phyloP scores from a whole-genome alignment of 768 basidiomycete genomes.

The Chalciporus chontae region DNA sequence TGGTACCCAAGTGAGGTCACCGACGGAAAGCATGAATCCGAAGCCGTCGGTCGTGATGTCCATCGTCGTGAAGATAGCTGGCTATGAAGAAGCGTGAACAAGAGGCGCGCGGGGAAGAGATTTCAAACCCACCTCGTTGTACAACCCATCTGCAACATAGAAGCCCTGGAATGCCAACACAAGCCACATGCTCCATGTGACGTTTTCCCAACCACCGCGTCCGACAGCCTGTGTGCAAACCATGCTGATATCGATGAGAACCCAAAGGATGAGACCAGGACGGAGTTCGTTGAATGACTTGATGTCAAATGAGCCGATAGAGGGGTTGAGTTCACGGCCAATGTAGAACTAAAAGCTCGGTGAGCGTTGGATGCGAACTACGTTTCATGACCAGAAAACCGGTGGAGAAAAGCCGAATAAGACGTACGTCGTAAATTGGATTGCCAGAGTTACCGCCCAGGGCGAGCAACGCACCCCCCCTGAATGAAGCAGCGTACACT shows the following conservation, averaged over 20 bases:
- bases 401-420: no score
- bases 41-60: constrained; percentile 98
- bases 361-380: no score
- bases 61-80: constrained; percentile 91
- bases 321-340: constrained; percentile 92
- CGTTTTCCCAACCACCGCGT: constrained; percentile 54
- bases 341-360: constrained; percentile 71
- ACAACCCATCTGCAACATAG: constrained; percentile 85
- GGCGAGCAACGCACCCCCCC: constrained; percentile 68
- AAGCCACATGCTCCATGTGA: constrained; percentile 92
- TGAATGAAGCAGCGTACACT: constrained; percentile 73
- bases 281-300: constrained; percentile 53
- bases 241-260: constrained; percentile 86
- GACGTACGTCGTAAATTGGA: constrained; percentile 82
- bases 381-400: neutral
- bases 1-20: constrained; percentile 91
- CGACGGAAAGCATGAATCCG: constrained; percentile 95
- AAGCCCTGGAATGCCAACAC: constrained; percentile 80
- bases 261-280: constrained; percentile 80
- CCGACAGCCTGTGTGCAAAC: constrained; percentile 86
- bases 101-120: neutral
- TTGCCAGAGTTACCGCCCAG: constrained; percentile 91
- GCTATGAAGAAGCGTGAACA: constrained; percentile 38
- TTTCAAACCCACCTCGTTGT: constrained; percentile 70
- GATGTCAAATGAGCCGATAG: constrained; percentile 71